These are phyloP conservation scores for Persicaria maculosa DNA, from an alignment of 148 eudicot genomes.

Conservation along the genomic window DNA sequence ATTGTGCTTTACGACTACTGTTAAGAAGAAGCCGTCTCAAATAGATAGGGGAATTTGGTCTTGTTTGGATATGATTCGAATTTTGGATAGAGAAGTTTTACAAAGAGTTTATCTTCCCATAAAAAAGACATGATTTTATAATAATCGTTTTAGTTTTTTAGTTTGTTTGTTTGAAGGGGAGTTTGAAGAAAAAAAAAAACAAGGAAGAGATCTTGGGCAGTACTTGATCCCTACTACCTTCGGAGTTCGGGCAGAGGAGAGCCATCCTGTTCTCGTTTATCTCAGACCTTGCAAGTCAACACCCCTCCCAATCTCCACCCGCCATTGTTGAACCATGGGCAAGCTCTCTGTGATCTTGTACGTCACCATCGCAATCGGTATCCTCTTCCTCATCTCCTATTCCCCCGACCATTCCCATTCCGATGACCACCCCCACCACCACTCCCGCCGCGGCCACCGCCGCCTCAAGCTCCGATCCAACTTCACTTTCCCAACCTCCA, in stretches of 20 bases:
- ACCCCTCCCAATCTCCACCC: background rate
- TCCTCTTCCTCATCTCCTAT: constrained; percentile 59
- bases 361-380: constrained; percentile 42
- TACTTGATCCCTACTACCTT: background rate
- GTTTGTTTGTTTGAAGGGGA: too few species aligned
- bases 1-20: too few species aligned
- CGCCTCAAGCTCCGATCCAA: constrained; percentile 63
- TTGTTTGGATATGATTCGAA: too few species aligned
- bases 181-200: too few species aligned
- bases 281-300: background rate
- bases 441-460: constrained; percentile 38
- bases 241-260: too few species aligned
- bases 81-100: too few species aligned
- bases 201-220: background rate
- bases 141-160: too few species aligned
- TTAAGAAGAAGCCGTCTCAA: too few species aligned
- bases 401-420: constrained; percentile 26
- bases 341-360: constrained; percentile 54
- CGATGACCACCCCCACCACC: constrained; percentile 17
- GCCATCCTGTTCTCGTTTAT: background rate
- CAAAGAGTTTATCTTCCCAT: too few species aligned
- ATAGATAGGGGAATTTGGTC: too few species aligned
- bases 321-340: constrained; percentile 33
- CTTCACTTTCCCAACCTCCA: constrained; percentile 32
- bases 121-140: too few species aligned